Conservation (phyloP, 2,329 filamentous ascomycete genomes). For the Hypomyces perniciosus region DNA sequence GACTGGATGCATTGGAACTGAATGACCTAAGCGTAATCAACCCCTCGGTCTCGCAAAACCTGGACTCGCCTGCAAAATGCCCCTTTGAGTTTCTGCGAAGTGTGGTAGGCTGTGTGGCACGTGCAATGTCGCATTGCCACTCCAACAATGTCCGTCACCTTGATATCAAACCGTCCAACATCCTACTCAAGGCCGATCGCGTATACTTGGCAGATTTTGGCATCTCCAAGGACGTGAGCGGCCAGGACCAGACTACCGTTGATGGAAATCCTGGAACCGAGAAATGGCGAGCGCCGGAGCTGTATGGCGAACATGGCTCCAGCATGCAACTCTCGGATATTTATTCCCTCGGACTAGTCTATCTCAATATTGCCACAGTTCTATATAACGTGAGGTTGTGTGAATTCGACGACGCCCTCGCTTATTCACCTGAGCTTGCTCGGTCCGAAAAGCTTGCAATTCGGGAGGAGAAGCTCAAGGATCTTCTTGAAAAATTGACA, state of each 20-base stretch:
- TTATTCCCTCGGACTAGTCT: conserved; percentile 42
- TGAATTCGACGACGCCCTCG: conserved; percentile 35
- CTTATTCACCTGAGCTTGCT: conserved; percentile 20
- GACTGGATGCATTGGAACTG: conserved; percentile 34
- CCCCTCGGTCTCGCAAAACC: conserved; percentile 15
- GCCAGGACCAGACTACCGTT: conserved; percentile 39
- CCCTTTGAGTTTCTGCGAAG: conserved; percentile 38
- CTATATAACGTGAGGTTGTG: conserved; percentile 35
- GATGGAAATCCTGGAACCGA: conserved; percentile 35
- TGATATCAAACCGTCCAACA: conserved; percentile 44
- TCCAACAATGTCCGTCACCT: conserved; percentile 38
- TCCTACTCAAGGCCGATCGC: conserved; percentile 37
- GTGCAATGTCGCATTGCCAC: conserved; percentile 38
- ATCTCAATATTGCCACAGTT: conserved; percentile 38
- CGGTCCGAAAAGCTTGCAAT: conserved; percentile 27
- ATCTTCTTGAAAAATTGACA: conserved; percentile 29
- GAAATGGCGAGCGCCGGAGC: conserved; percentile 42
- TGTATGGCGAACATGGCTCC: conserved; percentile 30
- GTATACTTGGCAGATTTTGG: conserved; percentile 46
- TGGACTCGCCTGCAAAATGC: conserved; percentile 23
- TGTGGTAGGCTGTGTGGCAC: conserved; percentile 40
- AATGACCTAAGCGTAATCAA: conserved; percentile 32
- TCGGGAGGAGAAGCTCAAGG: conserved; percentile 30
- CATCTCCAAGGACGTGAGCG: conserved; percentile 41
- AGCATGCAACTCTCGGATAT: conserved; percentile 44